Base-by-base conservation (phyloP, 2,329 filamentous ascomycete species). In the Xylariaceae sp. region DNA sequence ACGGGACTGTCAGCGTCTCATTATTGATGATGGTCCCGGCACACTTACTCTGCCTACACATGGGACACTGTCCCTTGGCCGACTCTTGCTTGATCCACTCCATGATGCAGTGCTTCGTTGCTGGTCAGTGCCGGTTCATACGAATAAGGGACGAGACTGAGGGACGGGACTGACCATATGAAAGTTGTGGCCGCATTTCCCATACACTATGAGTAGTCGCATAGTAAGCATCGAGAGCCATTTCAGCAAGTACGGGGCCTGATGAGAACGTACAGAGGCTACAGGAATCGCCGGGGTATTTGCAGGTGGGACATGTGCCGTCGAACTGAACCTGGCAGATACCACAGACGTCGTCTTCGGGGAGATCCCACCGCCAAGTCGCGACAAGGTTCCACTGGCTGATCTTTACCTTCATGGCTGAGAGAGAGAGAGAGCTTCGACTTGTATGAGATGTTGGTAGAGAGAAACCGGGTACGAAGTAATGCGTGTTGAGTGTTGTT, bases 251-350 rank as follows among this genome's bases (percentile, higher is more conserved):
- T 9, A 30, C 4, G 11, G 4, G 9, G 2, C 11, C 4, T 35
- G 23, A n/a, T 35, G 23, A 35, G 61, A 37, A 79, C 88, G 74
- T 78, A 97, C 93, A 81, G 61, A 99, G 81, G 60, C 89, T 89
- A 76, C 94, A 99, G 72, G 97, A 92, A 70, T 99, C 94, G 59
- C 94, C 94, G 11, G 94, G 94, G 72, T 92, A 97, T 81, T 95
- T 96, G 86, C 94, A 99, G 57, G 92, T 95, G 51, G 94, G 92
- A 78, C 94, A 99, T 30, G 94, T 97, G 61, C 92, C 93, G 73
- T 99, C 94, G 73, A 97, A 99, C 70, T 96, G 90, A 63, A 96
- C 92, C 73, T 96, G 93, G 76, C 94, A 99, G 77, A 99, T 99
- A 69, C 94, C 94, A 69, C 94, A 99, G 64, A 97, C 92, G 73